phyloP scores from a whole-genome alignment of 345 rosid genomes.

The Moringa oleifera region DNA sequence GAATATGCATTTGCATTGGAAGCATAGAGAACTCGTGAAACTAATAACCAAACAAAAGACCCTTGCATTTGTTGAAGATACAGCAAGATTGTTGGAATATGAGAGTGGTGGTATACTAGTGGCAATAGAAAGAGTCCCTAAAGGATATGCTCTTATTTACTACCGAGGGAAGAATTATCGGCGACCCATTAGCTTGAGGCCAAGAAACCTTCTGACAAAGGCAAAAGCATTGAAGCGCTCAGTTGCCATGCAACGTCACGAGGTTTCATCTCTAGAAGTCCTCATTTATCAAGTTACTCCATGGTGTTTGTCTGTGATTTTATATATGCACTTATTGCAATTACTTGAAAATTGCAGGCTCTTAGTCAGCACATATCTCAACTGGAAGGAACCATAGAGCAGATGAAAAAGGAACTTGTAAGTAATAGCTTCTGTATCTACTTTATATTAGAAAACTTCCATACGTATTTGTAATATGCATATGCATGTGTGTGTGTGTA shows the following conservation, averaged over 20 bases:
- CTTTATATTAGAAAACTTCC: background rate
- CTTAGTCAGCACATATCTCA: conserved; percentile 90
- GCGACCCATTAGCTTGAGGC: conserved; percentile 83
- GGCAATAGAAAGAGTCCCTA: conserved; percentile 88
- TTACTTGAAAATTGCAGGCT: conserved; percentile 47
- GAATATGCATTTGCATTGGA: conserved; percentile 99
- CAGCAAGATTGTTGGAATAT: conserved; percentile 80
- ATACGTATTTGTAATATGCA: conserved; percentile 2
- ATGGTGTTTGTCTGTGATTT: conserved; percentile 11
- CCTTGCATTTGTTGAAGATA: conserved; percentile 87
- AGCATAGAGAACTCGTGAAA: conserved; percentile 96
- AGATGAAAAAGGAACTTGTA: conserved; percentile 81
- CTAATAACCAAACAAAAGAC: conserved; percentile 90
- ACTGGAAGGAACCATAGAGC: conserved; percentile 68
- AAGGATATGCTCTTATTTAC: conserved; percentile 84
- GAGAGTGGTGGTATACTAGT: conserved; percentile 98
- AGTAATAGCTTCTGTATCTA: conserved; percentile 25
- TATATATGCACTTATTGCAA: conserved; percentile 3
- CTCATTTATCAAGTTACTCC: conserved; percentile 3
- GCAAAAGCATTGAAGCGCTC: conserved; percentile 96
- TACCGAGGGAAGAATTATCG: conserved; percentile 94
- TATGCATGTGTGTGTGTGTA: no score
- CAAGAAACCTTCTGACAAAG: conserved; percentile 90
- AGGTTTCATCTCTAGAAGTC: conserved; percentile 43
- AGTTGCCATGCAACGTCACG: conserved; percentile 93